phyloP scores from a whole-genome alignment of 1,284 basidiomycete species.

The Puccinia triticina region DNA sequence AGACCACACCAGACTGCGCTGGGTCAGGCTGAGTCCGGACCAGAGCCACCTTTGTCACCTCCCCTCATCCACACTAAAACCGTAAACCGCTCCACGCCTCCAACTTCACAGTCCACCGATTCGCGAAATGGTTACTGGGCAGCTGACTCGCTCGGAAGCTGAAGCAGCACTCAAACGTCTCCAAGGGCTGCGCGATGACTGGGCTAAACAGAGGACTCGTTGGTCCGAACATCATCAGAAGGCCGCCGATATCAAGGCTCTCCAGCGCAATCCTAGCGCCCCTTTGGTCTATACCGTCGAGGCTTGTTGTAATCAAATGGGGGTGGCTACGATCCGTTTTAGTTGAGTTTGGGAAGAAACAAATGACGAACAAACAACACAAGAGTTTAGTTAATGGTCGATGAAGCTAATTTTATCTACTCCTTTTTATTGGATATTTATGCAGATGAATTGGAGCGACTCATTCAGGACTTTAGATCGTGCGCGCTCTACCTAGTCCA shows the following conservation, averaged over 20 bases:
- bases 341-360: constrained; percentile 34
- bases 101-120: not conserved
- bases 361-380: too few species aligned
- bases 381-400: not conserved
- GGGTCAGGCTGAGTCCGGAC: too few species aligned
- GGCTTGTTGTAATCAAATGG: constrained; percentile 50
- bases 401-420: not conserved
- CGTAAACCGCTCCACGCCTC: too few species aligned
- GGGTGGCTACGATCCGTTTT: constrained; percentile 48
- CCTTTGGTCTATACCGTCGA: constrained; percentile 47
- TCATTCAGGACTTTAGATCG: constrained; percentile 49
- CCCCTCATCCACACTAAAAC: too few species aligned
- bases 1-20: too few species aligned
- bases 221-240: constrained; percentile 51
- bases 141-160: constrained; percentile 47
- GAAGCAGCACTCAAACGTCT: constrained; percentile 48
- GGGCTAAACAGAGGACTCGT: constrained; percentile 44
- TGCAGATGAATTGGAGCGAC: constrained; percentile 42
- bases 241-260: constrained; percentile 39
- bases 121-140: constrained; percentile 45
- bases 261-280: constrained; percentile 50
- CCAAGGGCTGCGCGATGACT: constrained; percentile 46
- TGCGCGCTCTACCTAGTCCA: constrained; percentile 51
- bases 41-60: too few species aligned
- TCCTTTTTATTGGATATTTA: not conserved